Evolutionary conservation across 148 eudicot species (phyloP).

Genomic region (Diospyros kaki): DNA sequence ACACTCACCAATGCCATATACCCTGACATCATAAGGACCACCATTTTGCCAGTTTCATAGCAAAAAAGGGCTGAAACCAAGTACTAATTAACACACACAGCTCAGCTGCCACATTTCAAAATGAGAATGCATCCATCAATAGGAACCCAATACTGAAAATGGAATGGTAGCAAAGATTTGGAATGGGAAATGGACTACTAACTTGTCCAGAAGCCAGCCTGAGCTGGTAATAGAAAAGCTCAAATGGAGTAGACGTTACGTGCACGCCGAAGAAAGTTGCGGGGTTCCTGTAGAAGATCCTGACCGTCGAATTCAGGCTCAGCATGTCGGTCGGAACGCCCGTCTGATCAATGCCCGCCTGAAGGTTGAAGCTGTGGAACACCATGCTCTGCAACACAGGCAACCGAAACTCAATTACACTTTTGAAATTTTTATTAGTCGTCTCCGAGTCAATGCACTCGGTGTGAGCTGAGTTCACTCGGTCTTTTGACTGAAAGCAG

Average conservation of each 20-base stretch:
- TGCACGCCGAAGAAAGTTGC: constrained; percentile 86
- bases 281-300: constrained; percentile 53
- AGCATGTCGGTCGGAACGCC: constrained; percentile 76
- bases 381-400: constrained; percentile 47
- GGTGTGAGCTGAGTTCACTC: no score
- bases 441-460: no score
- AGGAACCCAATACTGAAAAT: no score
- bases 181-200: constrained; percentile 1
- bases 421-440: no score
- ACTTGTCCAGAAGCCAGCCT: constrained; percentile 63
- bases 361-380: constrained; percentile 48
- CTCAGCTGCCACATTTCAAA: not conserved
- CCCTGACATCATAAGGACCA: not conserved
- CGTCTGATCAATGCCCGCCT: constrained; percentile 63
- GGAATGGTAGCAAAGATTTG: not conserved
- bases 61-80: constrained; percentile 11
- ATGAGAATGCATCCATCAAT: not conserved
- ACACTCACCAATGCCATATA: constrained; percentile 1
- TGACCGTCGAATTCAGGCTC: constrained; percentile 64
- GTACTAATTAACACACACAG: not conserved
- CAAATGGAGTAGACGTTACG: constrained; percentile 63
- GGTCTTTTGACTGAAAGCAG: not conserved
- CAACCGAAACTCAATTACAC: not conserved
- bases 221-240: constrained; percentile 53
- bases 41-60: not conserved